Evolutionary conservation across 352 stramenopile species (phyloP).

Genomic region (Elongisporangium anandrum): DNA sequence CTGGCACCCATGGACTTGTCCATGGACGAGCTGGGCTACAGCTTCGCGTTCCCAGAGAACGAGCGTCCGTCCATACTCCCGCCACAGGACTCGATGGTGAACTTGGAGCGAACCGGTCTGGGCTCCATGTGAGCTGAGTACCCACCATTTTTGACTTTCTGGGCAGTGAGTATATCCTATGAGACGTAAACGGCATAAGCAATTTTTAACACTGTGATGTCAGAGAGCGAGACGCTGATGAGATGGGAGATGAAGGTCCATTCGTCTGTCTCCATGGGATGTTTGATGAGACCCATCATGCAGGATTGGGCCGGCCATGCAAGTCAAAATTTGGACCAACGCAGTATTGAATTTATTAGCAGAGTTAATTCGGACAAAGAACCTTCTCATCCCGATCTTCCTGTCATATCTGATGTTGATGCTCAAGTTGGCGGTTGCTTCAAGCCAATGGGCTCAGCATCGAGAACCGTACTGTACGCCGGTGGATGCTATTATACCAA

Average conservation of each 20-base stretch:
- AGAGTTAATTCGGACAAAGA: not conserved
- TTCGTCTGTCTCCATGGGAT: not conserved
- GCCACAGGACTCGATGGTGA: not conserved
- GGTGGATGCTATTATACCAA: not conserved
- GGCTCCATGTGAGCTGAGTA: not conserved
- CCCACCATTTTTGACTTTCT: not conserved
- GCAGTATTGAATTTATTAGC: not conserved
- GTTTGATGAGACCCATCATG: not conserved
- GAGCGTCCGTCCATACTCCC: not conserved
- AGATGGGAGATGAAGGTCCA: not conserved
- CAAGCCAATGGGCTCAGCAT: not conserved
- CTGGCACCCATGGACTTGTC: slow-evolving; percentile 28
- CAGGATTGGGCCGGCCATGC: not conserved
- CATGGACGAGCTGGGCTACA: slow-evolving; percentile 26
- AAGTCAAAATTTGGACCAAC: not conserved
- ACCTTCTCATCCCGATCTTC: not conserved
- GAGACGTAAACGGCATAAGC: not conserved
- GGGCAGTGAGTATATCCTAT: not conserved
- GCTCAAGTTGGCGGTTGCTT: not conserved
- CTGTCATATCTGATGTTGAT: not conserved
- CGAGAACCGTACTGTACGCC: not conserved
- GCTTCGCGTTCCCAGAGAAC: slow-evolving; percentile 14
- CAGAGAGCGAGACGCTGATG: no score
- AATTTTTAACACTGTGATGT: not conserved
- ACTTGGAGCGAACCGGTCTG: not conserved